Conservation (phyloP, 2,329 filamentous ascomycete genomes). For the Mariannaea sp. region DNA sequence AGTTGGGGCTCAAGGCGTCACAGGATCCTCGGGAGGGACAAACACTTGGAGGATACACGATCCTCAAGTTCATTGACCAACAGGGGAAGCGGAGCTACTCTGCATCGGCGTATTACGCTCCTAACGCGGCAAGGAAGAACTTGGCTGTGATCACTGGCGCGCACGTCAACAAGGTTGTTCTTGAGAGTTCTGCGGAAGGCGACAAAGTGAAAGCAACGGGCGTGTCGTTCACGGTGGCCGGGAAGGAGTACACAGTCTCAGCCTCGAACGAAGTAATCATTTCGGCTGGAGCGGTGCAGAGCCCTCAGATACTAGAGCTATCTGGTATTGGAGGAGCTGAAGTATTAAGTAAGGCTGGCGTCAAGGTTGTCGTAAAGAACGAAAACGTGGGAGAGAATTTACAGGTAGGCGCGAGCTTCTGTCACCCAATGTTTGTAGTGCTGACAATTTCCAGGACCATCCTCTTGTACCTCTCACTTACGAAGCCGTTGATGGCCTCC, state of each 20-base stretch:
- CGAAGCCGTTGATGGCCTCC: constrained; percentile 16
- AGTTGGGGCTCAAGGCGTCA: background rate
- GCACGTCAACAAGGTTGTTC: background rate
- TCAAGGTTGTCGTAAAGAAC: constrained; percentile 15
- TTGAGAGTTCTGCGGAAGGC: background rate
- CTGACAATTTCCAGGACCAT: background rate
- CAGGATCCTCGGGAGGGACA: background rate
- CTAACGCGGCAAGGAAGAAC: background rate
- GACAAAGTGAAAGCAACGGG: constrained; percentile 33
- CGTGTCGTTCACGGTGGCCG: constrained; percentile 19
- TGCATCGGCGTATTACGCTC: background rate
- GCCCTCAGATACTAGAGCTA: constrained; percentile 18
- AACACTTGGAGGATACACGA: background rate
- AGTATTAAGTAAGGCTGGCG: constrained; percentile 9
- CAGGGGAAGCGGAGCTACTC: background rate
- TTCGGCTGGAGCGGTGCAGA: constrained; percentile 20
- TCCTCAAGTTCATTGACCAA: background rate
- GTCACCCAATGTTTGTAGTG: background rate
- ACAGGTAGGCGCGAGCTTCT: constrained; percentile 43
- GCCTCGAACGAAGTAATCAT: constrained; percentile 16
- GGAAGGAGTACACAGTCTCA: constrained; percentile 19
- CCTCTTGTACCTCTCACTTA: constrained; percentile 33
- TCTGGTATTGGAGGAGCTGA: constrained; percentile 19
- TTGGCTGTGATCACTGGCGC: background rate
- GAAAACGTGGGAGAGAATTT: constrained; percentile 21